Evolutionary conservation across 2,329 filamentous ascomycete species (phyloP).

Genomic region (Didymella arachidicola): DNA sequence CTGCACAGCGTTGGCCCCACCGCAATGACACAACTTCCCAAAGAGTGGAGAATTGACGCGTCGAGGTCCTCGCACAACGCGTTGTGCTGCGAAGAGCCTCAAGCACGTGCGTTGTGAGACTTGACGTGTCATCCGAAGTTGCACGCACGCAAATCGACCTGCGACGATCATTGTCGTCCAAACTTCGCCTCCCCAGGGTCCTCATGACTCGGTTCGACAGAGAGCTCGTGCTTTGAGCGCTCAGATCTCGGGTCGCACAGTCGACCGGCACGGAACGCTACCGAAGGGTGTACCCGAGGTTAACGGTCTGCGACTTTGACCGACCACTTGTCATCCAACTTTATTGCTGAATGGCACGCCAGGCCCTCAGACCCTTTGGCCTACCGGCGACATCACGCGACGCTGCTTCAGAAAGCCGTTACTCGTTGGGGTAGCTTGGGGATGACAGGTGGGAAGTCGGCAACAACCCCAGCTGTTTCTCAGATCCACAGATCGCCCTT

Average conservation of each 20-base stretch:
- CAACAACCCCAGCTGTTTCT: constrained; percentile 19
- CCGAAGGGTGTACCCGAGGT: constrained; percentile 29
- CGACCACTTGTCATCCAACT: constrained; percentile 21
- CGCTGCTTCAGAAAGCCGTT: neutral
- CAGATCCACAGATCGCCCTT: constrained; percentile 25
- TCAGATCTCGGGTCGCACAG: constrained; percentile 34
- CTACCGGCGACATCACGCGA: neutral
- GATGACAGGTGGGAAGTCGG: constrained; percentile 17
- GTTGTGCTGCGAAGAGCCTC: constrained; percentile 12
- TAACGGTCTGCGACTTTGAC: constrained; percentile 15
- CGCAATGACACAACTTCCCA: constrained; percentile 15
- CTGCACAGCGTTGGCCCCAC: constrained; percentile 7
- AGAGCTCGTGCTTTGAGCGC: constrained; percentile 32
- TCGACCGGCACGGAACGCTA: constrained; percentile 37
- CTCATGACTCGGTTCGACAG: constrained; percentile 25
- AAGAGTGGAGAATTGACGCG: constrained; percentile 7
- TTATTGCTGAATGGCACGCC: constrained; percentile 6
- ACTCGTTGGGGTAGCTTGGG: neutral
- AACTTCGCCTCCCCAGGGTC: constrained; percentile 17
- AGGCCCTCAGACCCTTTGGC: constrained; percentile 5
- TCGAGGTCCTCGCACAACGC: constrained; percentile 3
- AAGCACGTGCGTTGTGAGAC: constrained; percentile 14
- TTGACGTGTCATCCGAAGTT: constrained; percentile 5
- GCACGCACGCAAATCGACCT: constrained; percentile 1
- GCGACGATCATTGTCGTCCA: constrained; percentile 16